These are phyloP conservation scores for Cantharellus cinnabarinus DNA, from an alignment of 768 basidiomycete genomes.

Conservation along the genomic window DNA sequence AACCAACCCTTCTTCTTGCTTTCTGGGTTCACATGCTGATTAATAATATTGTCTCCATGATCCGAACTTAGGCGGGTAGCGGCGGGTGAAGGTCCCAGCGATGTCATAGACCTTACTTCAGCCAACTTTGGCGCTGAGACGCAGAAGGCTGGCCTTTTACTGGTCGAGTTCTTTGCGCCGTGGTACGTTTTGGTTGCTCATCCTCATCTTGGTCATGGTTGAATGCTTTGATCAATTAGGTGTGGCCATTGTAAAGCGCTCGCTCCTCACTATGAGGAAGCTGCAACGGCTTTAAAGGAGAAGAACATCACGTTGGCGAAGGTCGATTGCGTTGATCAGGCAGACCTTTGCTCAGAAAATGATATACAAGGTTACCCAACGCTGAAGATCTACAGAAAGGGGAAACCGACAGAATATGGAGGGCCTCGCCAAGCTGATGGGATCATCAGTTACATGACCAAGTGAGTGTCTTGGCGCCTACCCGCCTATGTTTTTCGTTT, in stretches of 20 bases:
- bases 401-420: constrained; percentile 55
- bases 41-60: neutral
- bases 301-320: constrained; percentile 82
- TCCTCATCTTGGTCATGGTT: neutral
- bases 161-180: constrained; percentile 92
- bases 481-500: constrained; percentile 6
- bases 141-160: constrained; percentile 44
- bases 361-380: constrained; percentile 94
- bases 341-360: constrained; percentile 73
- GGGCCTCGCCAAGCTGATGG: constrained; percentile 91
- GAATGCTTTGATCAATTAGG: constrained; percentile 22
- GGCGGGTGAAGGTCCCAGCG: constrained; percentile 23
- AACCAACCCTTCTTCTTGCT: neutral
- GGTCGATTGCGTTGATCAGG: constrained; percentile 90
- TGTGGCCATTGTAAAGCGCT: constrained; percentile 94
- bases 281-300: constrained; percentile 81
- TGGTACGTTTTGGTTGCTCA: constrained; percentile 26
- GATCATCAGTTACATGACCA: constrained; percentile 90
- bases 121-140: constrained; percentile 49
- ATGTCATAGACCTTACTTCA: constrained; percentile 62
- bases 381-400: constrained; percentile 79
- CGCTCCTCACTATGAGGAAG: constrained; percentile 84
- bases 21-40: neutral
- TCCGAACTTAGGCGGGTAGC: constrained; percentile 11
- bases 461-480: constrained; percentile 31